Conservation (phyloP, 441 rosid species). For the Macaranga tanarius region DNA sequence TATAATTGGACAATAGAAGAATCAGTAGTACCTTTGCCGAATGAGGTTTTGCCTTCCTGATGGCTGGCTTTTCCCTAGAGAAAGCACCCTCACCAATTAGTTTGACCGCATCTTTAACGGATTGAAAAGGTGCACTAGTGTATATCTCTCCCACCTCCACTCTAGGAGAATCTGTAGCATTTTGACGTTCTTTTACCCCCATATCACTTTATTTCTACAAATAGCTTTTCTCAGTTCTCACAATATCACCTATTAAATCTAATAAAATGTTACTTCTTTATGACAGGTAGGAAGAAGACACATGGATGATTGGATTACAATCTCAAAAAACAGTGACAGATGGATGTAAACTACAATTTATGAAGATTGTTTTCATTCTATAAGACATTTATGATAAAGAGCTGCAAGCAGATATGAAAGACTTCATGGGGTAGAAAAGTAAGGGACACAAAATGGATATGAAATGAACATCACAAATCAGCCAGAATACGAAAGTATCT, state of each 20-base stretch:
- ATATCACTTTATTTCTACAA: constrained; percentile 36
- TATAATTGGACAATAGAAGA: background rate
- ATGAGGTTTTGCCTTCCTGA: constrained; percentile 62
- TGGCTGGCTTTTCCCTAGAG: constrained; percentile 69
- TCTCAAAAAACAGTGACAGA: constrained; percentile 1
- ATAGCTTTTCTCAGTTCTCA: constrained; percentile 10
- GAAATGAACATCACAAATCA: background rate
- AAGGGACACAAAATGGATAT: background rate
- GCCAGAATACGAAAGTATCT: background rate
- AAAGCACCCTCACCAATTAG: constrained; percentile 92
- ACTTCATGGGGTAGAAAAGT: background rate
- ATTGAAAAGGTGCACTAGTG: constrained; percentile 94
- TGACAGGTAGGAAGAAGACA: background rate
- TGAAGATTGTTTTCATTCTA: background rate
- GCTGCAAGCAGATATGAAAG: background rate
- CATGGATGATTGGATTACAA: background rate
- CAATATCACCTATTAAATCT: constrained; percentile 27
- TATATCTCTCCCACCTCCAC: constrained; percentile 96
- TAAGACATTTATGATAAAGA: background rate
- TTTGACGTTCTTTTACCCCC: constrained; percentile 69
- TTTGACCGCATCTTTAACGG: constrained; percentile 90
- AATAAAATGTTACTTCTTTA: background rate
- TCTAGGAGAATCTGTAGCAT: constrained; percentile 50
- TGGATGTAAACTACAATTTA: background rate
- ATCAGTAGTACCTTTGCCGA: constrained; percentile 70